Base-by-base conservation (phyloP, 345 rosid genomes). In the Populus simonii region DNA sequence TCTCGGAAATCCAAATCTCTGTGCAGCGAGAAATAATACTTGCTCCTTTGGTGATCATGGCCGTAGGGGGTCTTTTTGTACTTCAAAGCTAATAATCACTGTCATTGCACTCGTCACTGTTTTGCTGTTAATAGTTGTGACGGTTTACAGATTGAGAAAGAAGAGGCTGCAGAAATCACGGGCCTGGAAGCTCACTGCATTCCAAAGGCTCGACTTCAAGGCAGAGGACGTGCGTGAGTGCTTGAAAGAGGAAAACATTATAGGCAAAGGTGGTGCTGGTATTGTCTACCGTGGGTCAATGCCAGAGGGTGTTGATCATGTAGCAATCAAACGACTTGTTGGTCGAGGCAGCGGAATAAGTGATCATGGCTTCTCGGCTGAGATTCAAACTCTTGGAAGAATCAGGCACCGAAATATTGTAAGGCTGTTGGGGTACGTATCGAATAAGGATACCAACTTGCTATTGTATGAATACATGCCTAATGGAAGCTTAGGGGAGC, bases 251-350 rank as follows among this genome's bases (percentile, higher is more conserved):
- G 98, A 93, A 82, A 93, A 92, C 84, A 91, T 95, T 9, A 95
- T 95, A 43, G 99, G 98, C 27, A 93, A 92, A 91, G 99, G 99
- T 3, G 98, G 97, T 36, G 93, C 98, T 1, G 98, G 99, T 55
- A 89, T 85, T 41, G 98, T 95, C 45, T 95, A 95, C 83, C 90
- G 92, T 0, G 99, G 97, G 45, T 90, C 91, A 18, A 91, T 95
- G 98, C 89, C 87, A 0, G 83, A 86, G 68, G 93, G 91, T 57
- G 71, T 70, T 2, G 96, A 90, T 57, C 63, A 57, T 72, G 92
- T 93, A 5, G 99, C 98, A 23, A 93, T 93, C 72, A 95, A 95
- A 81, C 83, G 87, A 1, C 81, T 94, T 16, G 93, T 88, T 0
- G 97, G 97, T 18, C 86, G 85, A 43, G 92, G 92, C 1, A 85